phyloP scores from a whole-genome alignment of 2,329 filamentous ascomycete species.

The Colletotrichum costaricense region DNA sequence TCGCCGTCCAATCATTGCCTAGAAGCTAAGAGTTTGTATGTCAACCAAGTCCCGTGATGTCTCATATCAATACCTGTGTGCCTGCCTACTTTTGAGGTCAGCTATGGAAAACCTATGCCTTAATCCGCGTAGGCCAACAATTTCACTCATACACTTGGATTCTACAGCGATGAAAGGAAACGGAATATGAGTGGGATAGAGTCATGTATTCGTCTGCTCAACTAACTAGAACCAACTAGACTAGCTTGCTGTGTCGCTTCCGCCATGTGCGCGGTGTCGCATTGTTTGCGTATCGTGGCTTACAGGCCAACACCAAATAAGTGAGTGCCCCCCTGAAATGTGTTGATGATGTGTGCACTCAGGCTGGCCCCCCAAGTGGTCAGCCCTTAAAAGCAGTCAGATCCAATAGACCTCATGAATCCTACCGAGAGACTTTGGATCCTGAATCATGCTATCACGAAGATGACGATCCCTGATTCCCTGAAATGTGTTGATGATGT shows the following conservation, averaged over 20 bases:
- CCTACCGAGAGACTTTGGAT: not conserved
- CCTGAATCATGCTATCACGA: slow-evolving; percentile 11
- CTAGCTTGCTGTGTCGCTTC: slow-evolving; percentile 7
- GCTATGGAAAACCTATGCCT: not conserved
- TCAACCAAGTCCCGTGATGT: not conserved
- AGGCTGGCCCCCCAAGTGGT: not conserved
- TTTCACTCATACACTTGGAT: not conserved
- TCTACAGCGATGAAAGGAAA: too few relatives aligned
- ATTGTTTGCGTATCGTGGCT: not conserved
- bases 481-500: slow-evolving; percentile 4
- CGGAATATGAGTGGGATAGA: slow-evolving; percentile 3
- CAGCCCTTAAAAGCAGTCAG: not conserved
- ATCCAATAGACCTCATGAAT: not conserved
- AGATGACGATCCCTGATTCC: slow-evolving; percentile 5
- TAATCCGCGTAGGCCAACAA: not conserved
- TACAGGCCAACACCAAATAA: not conserved
- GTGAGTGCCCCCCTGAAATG: not conserved
- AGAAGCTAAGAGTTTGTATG: not conserved
- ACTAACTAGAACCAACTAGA: slow-evolving; percentile 1
- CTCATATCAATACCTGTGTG: not conserved
- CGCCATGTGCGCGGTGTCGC: not conserved
- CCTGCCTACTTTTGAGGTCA: not conserved
- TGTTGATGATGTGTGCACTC: not conserved
- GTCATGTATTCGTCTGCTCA: slow-evolving; percentile 22
- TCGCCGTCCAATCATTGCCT: slow-evolving; percentile 1